A percentile compares a stretch with the other conserved stretches of the same genome.
Conservation (phyloP, 179 eudicot species). For the Corrigiola litoralis region DNA sequence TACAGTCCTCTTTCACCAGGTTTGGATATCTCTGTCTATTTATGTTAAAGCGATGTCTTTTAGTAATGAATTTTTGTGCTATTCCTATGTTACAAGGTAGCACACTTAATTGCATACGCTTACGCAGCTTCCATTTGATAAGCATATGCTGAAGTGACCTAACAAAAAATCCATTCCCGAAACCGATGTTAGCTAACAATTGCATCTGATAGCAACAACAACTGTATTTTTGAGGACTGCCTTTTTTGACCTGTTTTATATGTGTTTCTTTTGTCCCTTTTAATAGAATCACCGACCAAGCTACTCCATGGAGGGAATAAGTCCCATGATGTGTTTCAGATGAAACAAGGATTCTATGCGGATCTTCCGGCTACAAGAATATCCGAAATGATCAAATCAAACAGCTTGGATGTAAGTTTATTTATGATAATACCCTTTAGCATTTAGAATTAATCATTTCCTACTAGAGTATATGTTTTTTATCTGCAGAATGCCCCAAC, state of each 20-base stretch:
- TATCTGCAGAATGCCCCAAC: conserved; percentile 84
- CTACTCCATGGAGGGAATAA: conserved; percentile 58
- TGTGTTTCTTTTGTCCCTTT: not conserved
- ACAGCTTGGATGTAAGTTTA: conserved; percentile 71
- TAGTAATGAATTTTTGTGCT: not conserved
- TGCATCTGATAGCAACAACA: too few species aligned
- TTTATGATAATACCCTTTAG: not conserved
- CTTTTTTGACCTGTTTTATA: not conserved
- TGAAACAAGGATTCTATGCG: conserved; percentile 57
- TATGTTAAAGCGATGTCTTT: not conserved
- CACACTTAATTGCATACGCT: too few species aligned
- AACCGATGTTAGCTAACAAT: too few species aligned
- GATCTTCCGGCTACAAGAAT: conserved; percentile 78
- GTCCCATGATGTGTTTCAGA: conserved; percentile 84
- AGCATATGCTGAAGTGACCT: not conserved
- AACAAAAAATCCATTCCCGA: not conserved
- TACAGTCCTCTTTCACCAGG: conserved; percentile 59
- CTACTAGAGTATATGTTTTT: not conserved
- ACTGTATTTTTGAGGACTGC: too few species aligned
- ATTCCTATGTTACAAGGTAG: not conserved
- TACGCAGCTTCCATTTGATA: too few species aligned
- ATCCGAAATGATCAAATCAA: conserved; percentile 82
- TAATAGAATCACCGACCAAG: conserved; percentile 50
- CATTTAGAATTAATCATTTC: not conserved
- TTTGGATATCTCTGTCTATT: conserved; percentile 6